A percentile compares a stretch with the other conserved stretches of the same genome.
Conservation (phyloP, 768 basidiomycete genomes). For the Panaeolus papilionaceus region DNA sequence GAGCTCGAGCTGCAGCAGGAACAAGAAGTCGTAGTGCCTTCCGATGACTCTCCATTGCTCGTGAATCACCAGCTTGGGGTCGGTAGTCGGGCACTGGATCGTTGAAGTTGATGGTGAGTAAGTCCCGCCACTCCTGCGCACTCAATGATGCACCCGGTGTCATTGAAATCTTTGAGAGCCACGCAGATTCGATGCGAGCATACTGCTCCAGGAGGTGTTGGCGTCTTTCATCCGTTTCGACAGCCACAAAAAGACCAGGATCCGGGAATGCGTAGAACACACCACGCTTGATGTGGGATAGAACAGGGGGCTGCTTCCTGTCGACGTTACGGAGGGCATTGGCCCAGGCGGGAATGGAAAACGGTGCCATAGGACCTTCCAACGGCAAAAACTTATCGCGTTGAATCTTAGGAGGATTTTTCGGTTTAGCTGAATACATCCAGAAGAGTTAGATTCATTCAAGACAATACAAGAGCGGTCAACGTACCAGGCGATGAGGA, state of each 20-base stretch:
- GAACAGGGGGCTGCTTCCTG: too few relatives aligned
- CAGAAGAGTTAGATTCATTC: background rate
- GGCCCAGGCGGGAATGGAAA: background rate
- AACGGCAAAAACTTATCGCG: constrained; percentile 15
- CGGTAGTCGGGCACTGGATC: too few relatives aligned
- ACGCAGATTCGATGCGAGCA: background rate
- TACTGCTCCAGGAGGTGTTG: constrained; percentile 12
- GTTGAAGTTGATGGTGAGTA: too few relatives aligned
- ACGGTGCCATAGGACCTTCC: constrained; percentile 12
- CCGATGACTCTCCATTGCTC: background rate
- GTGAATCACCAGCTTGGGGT: background rate
- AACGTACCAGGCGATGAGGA: background rate
- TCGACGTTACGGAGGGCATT: too few relatives aligned
- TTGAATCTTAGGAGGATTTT: background rate
- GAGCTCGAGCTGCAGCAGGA: background rate
- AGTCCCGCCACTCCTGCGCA: background rate
- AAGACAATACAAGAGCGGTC: background rate
- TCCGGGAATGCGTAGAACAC: too few relatives aligned
- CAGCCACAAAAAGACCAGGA: too few relatives aligned
- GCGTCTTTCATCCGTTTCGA: background rate
- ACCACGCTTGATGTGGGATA: too few relatives aligned
- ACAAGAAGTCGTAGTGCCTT: background rate
- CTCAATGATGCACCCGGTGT: background rate
- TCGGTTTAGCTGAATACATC: background rate
- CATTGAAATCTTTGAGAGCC: background rate